Evolutionary conservation across 2,329 filamentous ascomycete species (phyloP), one percentile per base, ranked within the genome.

Genomic region (Zalaria sp.): DNA sequence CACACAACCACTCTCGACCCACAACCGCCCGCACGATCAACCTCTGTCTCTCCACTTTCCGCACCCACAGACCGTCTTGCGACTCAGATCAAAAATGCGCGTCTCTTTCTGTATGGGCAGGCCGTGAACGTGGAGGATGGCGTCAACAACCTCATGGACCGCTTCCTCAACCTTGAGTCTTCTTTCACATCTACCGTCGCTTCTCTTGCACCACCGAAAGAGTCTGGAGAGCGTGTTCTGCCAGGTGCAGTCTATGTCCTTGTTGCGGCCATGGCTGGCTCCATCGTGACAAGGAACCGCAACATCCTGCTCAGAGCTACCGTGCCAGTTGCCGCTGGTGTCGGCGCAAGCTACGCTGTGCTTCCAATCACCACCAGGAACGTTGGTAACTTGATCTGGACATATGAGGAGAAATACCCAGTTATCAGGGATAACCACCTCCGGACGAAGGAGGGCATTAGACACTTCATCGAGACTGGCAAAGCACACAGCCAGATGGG

Each of bases 201-300:
- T 45, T 87, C 83, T 25, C 75, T 98, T 34, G 91, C 88, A 18
- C 91, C 91, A 27, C 71, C 87, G 32, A 81, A 80, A 55, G 82
- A 89, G 64, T 84, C 79, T 46, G 84, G 83, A 59, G 91, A 98
- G 71, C 79, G 79, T 58, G 73, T 98, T 43, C 79, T 96, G 65
- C 91, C 91, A 29, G 89, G 89, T 26, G 72, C 79, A 45, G 77
- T 96, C 51, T 96, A 96, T 66, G 87, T 96, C 37, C 75, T 95
- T 27, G 88, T 98, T 38, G 81, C 88, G 35, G 80, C 85, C 54
- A 95, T 98, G 88, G 85, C 91, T 31, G 91, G 89, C 52, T 87
- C 79, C 62, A 96, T 98, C 59, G 69, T 95, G 42, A 78, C 84
- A 42, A 79, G 89, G 48, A 93, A 93, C 69, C 79, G 89, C 53